Evolutionary conservation across 129 eudicot genomes (phyloP), one percentile per base, ranked within the genome.

Genomic region (Flaveria linearis): DNA sequence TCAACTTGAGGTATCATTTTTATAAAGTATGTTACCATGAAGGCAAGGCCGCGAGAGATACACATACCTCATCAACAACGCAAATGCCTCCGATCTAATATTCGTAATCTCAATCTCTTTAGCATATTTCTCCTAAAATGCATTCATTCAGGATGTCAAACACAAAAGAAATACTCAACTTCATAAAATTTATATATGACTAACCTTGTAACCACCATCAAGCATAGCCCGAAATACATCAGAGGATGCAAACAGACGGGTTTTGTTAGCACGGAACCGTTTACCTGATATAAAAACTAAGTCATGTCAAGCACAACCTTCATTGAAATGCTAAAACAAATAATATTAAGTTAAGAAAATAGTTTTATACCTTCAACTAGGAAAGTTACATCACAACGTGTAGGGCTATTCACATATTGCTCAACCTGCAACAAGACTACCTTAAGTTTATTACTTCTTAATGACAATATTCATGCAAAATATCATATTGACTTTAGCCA

Each of bases 161-260:
- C 6, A 2, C 3, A 25, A 70, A 46, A 36, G 33, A 63, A 17
- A 18, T 17, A 43, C 66, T 16, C 16, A 7, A 18, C 12, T 51
- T 33, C 36, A 12, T 10, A 16, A n/a, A 15, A 70, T 30, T 15
- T 14, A 18, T 9, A 18, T 16, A 33, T 14, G 5, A 63, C 81
- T 53, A 68, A 84, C 91, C 74, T 81, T 78, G 73, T 87, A 87
- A 22, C 91, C 91, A 36, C 91, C 91, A 79, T 84, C 88, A 79
- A 87, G 84, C 91, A 87, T 87, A 52, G 91, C 91, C 39, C 91
- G 84, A 36, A 87, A 87, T n/a, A 86, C 91, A 84, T 87, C 91
- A 52, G 91, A 87, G 46, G 91, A 87, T 66, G 91, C 88, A 72
- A 81, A 86, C 5, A 87, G 84, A 75, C 91, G 84, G 56, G 84